Base-by-base conservation (phyloP, 2,329 filamentous ascomycete species). In the Daldinia sp. region DNA sequence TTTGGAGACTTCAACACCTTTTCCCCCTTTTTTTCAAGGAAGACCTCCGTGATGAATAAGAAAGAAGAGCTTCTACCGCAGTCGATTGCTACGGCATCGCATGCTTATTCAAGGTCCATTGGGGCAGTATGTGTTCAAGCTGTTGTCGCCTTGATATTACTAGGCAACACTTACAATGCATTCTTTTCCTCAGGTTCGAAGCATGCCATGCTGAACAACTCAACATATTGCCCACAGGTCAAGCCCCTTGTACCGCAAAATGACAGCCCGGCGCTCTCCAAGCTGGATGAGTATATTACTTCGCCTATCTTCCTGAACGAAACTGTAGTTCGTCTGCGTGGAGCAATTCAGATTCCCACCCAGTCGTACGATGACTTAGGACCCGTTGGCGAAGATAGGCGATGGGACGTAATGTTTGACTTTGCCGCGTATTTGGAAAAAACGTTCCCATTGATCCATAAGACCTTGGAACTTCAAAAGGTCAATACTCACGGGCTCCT, bases 401-500 rank as follows among this genome's bases (percentile, higher is more conserved):
- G 87, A 58, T 92, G 89, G 84, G 83, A 87, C 1, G 82, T 86
- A 9, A 86, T 92, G 71, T 82, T 83, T 50, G 79, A 85, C 2
- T 84, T 92, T 60, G 84, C 86, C 5, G 74, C 75, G 6, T 84
- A 85, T 37, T 78, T 90, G 35, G 73, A 82, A 62, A 72, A 79
- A 63, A 81, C 84, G 0, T 90, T 87, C 68, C 88, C 88, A 0
- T 74, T 81, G 2, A 79, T 86, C 73, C 86, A 87, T 73, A 74
- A 77, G 18, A 78, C 79, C 3, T 77, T 88, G 58, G 74, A 79
- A 6, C 77, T 88, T 0, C 84, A 89, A 61, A 85, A 84, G 65
- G 78, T 89, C 72, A 90, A 90, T 75, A 86, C 82, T 1, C 85
- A 89, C 74, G 88, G 85, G 2, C 79, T 90, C 48, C 74, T 90